phyloP scores from a whole-genome alignment of 139 green algal genomes.

The Pseudopediastrum boryanum region DNA sequence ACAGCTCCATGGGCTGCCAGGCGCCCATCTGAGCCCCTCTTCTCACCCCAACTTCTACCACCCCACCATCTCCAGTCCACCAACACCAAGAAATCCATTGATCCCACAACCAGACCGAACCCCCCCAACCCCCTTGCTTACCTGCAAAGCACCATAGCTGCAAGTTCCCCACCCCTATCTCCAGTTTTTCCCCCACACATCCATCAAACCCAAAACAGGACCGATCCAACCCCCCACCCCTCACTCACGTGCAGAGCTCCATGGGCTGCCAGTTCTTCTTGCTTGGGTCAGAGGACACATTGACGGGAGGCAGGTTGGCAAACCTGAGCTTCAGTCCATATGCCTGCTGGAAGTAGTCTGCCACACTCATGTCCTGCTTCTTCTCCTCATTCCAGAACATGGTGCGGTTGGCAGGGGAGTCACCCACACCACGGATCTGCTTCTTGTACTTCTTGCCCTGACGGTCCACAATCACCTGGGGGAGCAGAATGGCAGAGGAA shows the following conservation, averaged over 20 bases:
- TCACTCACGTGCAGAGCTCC: slow-evolving; percentile 56
- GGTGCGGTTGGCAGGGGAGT: neutral
- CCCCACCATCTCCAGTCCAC: too few species aligned
- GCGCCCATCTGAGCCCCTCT: too few species aligned
- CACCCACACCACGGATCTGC: neutral
- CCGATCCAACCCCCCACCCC: neutral
- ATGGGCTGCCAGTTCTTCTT: slow-evolving; percentile 54
- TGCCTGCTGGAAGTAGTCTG: slow-evolving; percentile 48
- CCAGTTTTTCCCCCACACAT: too few species aligned
- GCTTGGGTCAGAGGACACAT: slow-evolving; percentile 39
- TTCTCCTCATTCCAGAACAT: slow-evolving; percentile 33
- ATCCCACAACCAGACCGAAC: too few species aligned
- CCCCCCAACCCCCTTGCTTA: too few species aligned
- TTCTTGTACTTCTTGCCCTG: neutral
- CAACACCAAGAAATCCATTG: too few species aligned
- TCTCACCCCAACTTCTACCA: too few species aligned
- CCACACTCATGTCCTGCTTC: slow-evolving; percentile 50
- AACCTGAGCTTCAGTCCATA: slow-evolving; percentile 46
- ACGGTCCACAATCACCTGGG: neutral
- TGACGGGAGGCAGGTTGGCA: slow-evolving; percentile 55
- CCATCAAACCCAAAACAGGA: too few species aligned
- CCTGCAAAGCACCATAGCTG: too few species aligned
- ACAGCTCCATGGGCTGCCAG: slow-evolving; percentile 64
- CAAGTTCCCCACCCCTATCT: too few species aligned
- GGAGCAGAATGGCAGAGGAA: neutral